Conservation (phyloP, 208 protist species). For the Leishmania major region DNA sequence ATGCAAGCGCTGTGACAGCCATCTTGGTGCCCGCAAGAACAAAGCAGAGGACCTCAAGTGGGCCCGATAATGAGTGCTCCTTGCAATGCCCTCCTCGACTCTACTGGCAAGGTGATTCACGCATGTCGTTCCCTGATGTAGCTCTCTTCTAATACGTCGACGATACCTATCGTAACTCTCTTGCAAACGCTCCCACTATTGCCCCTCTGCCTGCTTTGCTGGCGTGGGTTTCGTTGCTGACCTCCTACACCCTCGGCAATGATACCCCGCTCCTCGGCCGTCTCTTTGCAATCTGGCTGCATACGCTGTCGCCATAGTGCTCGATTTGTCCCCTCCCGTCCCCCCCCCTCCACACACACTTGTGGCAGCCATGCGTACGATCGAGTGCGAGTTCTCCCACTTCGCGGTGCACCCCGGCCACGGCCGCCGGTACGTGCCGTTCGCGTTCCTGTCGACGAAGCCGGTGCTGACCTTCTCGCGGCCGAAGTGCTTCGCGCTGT, state of each 20-base stretch:
- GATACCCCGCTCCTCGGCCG: not conserved
- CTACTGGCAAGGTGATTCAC: not conserved
- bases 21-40: not conserved
- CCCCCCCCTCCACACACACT: conserved; percentile 39
- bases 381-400: conserved; percentile 94
- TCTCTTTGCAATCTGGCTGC: not conserved
- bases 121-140: too few species aligned
- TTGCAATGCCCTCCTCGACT: not conserved
- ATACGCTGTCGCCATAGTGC: not conserved
- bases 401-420: conserved; percentile 94
- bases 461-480: conserved; percentile 93
- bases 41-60: not conserved
- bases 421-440: conserved; percentile 93
- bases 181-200: conserved; percentile 81
- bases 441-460: conserved; percentile 94
- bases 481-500: conserved; percentile 91
- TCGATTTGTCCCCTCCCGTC: not conserved
- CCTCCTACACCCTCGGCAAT: not conserved
- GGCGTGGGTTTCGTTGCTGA: not conserved
- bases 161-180: conserved; percentile 93
- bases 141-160: conserved; percentile 37
- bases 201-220: conserved; percentile 14
- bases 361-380: conserved; percentile 22
- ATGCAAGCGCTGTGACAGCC: not conserved
- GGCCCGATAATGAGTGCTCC: too few species aligned